Evolutionary conservation across 768 basidiomycete genomes (phyloP).

Genomic region (Psilocybe tampanensis): DNA sequence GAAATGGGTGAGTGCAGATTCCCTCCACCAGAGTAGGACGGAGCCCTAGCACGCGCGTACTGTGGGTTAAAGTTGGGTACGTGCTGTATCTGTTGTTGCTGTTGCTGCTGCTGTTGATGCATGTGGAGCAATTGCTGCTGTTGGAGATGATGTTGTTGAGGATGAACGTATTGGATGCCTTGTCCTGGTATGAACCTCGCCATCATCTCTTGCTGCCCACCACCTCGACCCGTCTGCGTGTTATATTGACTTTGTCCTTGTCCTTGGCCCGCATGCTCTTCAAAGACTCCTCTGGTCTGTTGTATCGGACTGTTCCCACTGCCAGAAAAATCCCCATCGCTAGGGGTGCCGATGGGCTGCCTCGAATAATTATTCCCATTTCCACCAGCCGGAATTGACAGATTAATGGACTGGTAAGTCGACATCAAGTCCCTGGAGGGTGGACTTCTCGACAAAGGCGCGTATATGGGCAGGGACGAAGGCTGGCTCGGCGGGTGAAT

Average conservation of each 20-base stretch:
- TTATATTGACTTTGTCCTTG: constrained; percentile 37
- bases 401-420: constrained; percentile 62
- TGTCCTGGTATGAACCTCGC: constrained; percentile 69
- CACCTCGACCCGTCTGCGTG: constrained; percentile 19
- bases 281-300: constrained; percentile 40
- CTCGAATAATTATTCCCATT: constrained; percentile 44
- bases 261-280: constrained; percentile 37
- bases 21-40: constrained; percentile 36
- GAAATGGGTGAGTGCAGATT: constrained; percentile 60
- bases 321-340: constrained; percentile 54
- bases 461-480: constrained; percentile 76
- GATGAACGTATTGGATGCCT: constrained; percentile 60
- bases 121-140: constrained; percentile 23
- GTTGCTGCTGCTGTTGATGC: constrained; percentile 20
- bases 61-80: constrained; percentile 18
- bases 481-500: constrained; percentile 66
- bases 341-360: constrained; percentile 60
- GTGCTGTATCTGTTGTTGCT: constrained; percentile 17
- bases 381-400: constrained; percentile 48
- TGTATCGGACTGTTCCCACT: constrained; percentile 51
- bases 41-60: constrained; percentile 43
- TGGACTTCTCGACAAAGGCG: constrained; percentile 66
- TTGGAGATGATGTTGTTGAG: constrained; percentile 27
- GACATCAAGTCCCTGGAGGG: constrained; percentile 52
- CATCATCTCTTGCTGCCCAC: constrained; percentile 42